These are phyloP conservation scores for Fomitopsis serialis DNA, from an alignment of 768 basidiomycete genomes.

Conservation along the genomic window DNA sequence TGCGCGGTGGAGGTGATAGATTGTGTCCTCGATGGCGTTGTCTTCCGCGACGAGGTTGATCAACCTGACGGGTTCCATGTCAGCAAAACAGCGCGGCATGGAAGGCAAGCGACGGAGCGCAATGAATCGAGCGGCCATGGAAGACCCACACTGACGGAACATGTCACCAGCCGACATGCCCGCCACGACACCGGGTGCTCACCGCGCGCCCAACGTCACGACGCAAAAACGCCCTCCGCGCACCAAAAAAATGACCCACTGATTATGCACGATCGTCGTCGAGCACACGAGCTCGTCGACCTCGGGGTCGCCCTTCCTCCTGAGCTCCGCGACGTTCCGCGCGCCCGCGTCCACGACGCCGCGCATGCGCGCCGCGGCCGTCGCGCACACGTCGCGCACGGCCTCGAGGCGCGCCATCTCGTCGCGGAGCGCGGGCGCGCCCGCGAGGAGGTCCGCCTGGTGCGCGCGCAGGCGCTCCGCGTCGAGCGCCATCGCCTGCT, in stretches of 20 bases:
- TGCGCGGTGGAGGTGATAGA: slow-evolving; percentile 93
- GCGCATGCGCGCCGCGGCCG: slow-evolving; percentile 64
- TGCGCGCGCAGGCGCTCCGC: slow-evolving; percentile 74
- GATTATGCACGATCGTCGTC: slow-evolving; percentile 93
- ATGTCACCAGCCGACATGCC: neutral
- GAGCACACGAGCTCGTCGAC: slow-evolving; percentile 97
- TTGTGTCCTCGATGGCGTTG: slow-evolving; percentile 96
- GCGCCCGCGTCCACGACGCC: slow-evolving; percentile 64
- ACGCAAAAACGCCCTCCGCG: slow-evolving; percentile 8
- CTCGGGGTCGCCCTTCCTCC: slow-evolving; percentile 81
- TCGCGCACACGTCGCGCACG: slow-evolving; percentile 84
- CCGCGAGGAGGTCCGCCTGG: slow-evolving; percentile 79
- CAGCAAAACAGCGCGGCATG: neutral
- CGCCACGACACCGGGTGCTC: neutral
- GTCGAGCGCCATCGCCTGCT: slow-evolving; percentile 57
- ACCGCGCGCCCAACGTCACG: neutral
- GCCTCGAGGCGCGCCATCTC: slow-evolving; percentile 95
- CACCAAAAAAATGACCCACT: too few species aligned
- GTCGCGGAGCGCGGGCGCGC: slow-evolving; percentile 91
- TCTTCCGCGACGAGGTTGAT: slow-evolving; percentile 99
- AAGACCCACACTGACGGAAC: neutral
- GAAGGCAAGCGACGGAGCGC: neutral
- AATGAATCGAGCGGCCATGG: neutral
- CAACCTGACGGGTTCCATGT: slow-evolving; percentile 44
- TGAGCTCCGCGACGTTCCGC: slow-evolving; percentile 69